Conservation (phyloP, 768 basidiomycete species). For the Podaxis pistillaris region DNA sequence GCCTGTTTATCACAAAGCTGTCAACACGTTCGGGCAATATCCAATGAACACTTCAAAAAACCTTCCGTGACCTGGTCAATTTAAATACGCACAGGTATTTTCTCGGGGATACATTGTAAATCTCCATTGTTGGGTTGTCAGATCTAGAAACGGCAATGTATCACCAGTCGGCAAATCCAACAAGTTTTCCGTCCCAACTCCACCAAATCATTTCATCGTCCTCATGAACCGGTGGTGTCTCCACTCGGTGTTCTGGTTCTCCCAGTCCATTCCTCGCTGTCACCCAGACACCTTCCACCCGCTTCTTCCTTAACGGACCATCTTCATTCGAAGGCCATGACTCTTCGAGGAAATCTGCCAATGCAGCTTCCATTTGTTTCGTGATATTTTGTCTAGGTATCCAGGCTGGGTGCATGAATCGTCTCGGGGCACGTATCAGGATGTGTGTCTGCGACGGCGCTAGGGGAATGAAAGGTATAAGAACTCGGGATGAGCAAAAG, state of each 20-base stretch:
- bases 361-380: slow-evolving; percentile 32
- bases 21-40: slow-evolving; percentile 27
- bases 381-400: slow-evolving; percentile 43
- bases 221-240: slow-evolving; percentile 10
- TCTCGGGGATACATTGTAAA: neutral
- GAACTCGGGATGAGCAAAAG: neutral
- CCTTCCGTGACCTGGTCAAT: neutral
- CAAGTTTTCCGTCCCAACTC: slow-evolving; percentile 58
- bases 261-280: slow-evolving; percentile 26
- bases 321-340: slow-evolving; percentile 20
- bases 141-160: neutral
- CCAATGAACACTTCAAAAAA: neutral
- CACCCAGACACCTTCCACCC: slow-evolving; percentile 51
- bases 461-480: slow-evolving; percentile 16
- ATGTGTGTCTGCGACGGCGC: slow-evolving; percentile 48
- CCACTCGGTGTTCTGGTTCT: slow-evolving; percentile 6
- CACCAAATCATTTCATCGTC: slow-evolving; percentile 62
- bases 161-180: slow-evolving; percentile 53
- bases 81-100: neutral
- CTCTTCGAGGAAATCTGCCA: slow-evolving; percentile 40
- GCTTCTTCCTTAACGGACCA: slow-evolving; percentile 19
- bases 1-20: slow-evolving; percentile 15
- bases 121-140: neutral
- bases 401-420: slow-evolving; percentile 47
- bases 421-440: slow-evolving; percentile 44